Percentiles rank a stretch among this genome's conserved stretches.
Conservation (phyloP, 2,329 filamentous ascomycete species). For the Ceratocystis ficicola region DNA sequence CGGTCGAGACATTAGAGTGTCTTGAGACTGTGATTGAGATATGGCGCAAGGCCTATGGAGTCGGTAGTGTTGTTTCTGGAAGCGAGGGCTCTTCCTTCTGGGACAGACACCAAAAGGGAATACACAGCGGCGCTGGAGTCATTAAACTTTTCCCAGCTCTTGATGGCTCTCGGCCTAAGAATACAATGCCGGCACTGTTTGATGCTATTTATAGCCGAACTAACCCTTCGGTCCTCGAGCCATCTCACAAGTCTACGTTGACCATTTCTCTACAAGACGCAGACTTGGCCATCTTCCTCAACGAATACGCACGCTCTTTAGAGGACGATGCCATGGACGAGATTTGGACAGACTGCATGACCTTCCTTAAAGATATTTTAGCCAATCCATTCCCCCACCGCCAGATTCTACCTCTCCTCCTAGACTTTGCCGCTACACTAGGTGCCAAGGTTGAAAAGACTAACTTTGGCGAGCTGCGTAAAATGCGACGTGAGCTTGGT, state of each 20-base stretch:
- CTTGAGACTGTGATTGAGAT: conserved; percentile 80
- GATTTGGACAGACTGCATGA: conserved; percentile 90
- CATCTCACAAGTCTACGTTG: conserved; percentile 70
- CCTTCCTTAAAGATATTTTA: conserved; percentile 78
- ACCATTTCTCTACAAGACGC: conserved; percentile 73
- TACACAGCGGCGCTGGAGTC: conserved; percentile 42
- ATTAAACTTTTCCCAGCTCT: conserved; percentile 82
- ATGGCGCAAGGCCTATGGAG: conserved; percentile 47
- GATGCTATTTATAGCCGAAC: conserved; percentile 93
- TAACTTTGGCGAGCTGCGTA: conserved; percentile 86
- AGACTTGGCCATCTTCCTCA: conserved; percentile 76
- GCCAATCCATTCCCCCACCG: conserved; percentile 90
- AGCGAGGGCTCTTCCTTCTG: background rate
- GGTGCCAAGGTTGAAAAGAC: conserved; percentile 97
- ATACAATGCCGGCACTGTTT: conserved; percentile 86
- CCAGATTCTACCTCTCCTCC: conserved; percentile 70
- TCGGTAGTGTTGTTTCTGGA: conserved; percentile 27
- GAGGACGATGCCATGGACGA: conserved; percentile 98
- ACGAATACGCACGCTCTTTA: conserved; percentile 77
- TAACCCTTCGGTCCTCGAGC: conserved; percentile 68
- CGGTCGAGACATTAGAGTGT: conserved; percentile 83
- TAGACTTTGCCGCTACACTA: conserved; percentile 80
- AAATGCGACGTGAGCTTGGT: conserved; percentile 80
- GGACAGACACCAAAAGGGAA: conserved; percentile 6
- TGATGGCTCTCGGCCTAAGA: conserved; percentile 79